phyloP scores from a whole-genome alignment of 805 yeast species.

The Metschnikowia baotianmanensis region DNA sequence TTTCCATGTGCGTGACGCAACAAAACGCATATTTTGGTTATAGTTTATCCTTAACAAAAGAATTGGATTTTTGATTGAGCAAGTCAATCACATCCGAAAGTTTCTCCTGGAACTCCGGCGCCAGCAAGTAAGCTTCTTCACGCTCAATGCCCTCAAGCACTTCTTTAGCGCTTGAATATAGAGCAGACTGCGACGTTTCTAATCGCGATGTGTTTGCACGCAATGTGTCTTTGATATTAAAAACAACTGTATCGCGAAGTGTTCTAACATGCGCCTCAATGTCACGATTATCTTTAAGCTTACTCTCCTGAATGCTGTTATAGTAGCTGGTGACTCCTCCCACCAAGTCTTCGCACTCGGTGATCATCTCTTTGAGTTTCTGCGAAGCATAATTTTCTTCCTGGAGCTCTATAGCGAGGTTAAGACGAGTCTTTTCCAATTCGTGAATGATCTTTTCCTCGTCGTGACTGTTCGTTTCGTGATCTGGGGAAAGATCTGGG shows the following conservation, averaged over 20 bases:
- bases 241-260: not conserved
- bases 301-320: conserved; percentile 21
- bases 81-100: conserved; percentile 4
- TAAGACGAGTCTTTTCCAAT: conserved; percentile 30
- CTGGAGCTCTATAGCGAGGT: conserved; percentile 38
- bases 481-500: not conserved
- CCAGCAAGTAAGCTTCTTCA: conserved; percentile 1
- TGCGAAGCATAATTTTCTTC: conserved; percentile 33
- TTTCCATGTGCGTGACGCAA: too few species aligned
- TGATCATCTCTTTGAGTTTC: conserved; percentile 31
- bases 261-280: conserved; percentile 1
- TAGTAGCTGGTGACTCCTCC: conserved; percentile 33
- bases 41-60: conserved; percentile 1
- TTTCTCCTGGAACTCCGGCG: not conserved
- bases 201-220: not conserved
- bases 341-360: conserved; percentile 34
- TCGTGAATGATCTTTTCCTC: conserved; percentile 19
- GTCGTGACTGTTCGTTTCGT: conserved; percentile 8
- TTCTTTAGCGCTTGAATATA: conserved; percentile 2
- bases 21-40: too few species aligned
- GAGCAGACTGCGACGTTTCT: conserved; percentile 1
- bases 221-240: conserved; percentile 2
- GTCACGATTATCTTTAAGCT: conserved; percentile 3
- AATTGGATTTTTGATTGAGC: conserved; percentile 1
- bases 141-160: conserved; percentile 2